Evolutionary conservation across 2,329 filamentous ascomycete species (phyloP), one percentile per base, ranked within the genome.

Genomic region (Tolypocladium endophyticum): DNA sequence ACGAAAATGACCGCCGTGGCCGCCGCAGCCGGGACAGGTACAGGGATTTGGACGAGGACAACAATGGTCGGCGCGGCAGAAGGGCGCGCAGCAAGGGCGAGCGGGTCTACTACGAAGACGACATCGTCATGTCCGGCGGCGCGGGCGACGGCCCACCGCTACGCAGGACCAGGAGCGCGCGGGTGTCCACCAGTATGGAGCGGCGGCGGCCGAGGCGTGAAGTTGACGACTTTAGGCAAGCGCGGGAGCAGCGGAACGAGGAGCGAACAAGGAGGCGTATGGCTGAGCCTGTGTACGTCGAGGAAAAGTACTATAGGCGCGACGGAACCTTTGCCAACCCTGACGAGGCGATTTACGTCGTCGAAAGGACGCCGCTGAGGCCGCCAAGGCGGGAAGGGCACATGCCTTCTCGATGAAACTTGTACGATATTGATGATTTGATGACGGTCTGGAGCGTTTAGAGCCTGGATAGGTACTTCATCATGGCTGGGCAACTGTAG

Each of bases 271-370:
- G 61, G 28, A 38, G 35, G n/a, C 64, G 55, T 20, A 18, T 43
- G 30, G 30, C 20, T 3, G 50, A 54, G 50, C 30, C 61, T 9
- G 55, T 61, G 2, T 67, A 66, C 47, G 57, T 59, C 4, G 60
- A 61, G 38, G 65, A 66, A 28, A 61, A 61, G 47, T 65, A 65
- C 36, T 67, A 68, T 56, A 60, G 60, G 25, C 58, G 64, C 11
- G 61, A 64, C 28, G 60, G 59, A 14, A 61, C 60, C 59, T 62
- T 62, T 28, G 58, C 60, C 18, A 33, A 56, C 11, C 59, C 59
- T 16, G 59, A 58, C 35, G 56, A 59, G 28, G 28, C 30, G 35
- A 30, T 60, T 18, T 12, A 41, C 57, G 50, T 59, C 23, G 58
- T 59, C 50, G 50, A 56, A 54, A 57, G 53, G 57, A 41, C 47